Evolutionary conservation across 73 alveolate species (phyloP), one percentile per base, ranked within the genome.

Genomic region (Paramecium pentaurelia): DNA sequence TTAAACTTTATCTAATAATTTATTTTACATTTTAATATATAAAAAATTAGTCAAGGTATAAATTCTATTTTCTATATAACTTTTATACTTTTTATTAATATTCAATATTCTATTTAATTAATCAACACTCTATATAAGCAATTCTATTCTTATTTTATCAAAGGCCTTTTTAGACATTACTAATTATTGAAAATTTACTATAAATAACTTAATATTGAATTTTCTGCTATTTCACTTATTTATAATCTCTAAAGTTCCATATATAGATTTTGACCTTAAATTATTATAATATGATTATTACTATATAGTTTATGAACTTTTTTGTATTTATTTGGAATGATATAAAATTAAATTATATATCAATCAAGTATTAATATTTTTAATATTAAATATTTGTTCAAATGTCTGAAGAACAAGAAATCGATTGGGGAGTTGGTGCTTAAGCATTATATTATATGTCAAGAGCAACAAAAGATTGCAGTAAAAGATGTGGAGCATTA

Each of bases 371-470:
- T 54, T 54, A 64, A 64, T 64, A 64, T 64, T 64, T 64, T 64
- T 64, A 64, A 64, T 64, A 59, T 60, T 25, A 64, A 64, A 32
- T 18, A 64, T 64, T 64, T 30, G 47, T 34, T 12, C 40, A 73
- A 73, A 73, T 73, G 87, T 73, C 87, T 37, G 87, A 73, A 18
- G 87, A 73, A 30, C 22, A 40, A 44, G 87, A 36, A 73, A 30
- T 73, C 6, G 87, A 73, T 73, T 37, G 58, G 87, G 87, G 87
- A 73, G 87, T 73, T 7, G 87, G 87, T 16, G 87, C 87, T 30
- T 38, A 73, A 73, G 87, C 87, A 10, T 36, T 73, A 34, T 4
- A 20, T n/a, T 73, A 73, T 14, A 37, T 73, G 60, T 2, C 32
- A 20, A 34, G 87, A 37, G 58, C 87, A 73, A 73, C 87, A 4